phyloP scores from a whole-genome alignment of 805 yeast genomes.

The Hanseniaspora hatyaiensis region DNA sequence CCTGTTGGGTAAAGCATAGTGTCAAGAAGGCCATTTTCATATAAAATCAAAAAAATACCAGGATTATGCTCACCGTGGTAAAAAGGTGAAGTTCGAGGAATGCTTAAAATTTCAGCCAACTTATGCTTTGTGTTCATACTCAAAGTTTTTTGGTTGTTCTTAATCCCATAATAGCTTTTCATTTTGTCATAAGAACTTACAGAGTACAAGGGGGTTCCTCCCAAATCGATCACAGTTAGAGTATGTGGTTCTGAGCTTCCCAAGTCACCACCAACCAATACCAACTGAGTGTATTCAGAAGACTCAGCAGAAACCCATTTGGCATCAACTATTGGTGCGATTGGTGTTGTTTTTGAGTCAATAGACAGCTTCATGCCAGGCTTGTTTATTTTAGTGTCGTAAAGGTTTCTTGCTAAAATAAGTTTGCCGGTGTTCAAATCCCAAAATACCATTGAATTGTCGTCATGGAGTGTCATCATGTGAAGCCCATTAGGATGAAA shows the following conservation, averaged over 20 bases:
- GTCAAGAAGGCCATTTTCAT: conserved; percentile 56
- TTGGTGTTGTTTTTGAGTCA: conserved; percentile 20
- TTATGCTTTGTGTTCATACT: conserved; percentile 42
- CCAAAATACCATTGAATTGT: conserved; percentile 85
- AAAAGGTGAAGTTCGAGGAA: conserved; percentile 58
- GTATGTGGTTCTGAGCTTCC: conserved; percentile 35
- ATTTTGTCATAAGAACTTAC: conserved; percentile 75
- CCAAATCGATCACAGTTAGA: conserved; percentile 57
- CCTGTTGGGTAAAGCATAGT: conserved; percentile 51
- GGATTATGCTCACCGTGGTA: conserved; percentile 78
- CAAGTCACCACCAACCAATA: conserved; percentile 57
- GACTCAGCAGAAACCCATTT: conserved; percentile 72
- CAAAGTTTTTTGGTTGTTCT: conserved; percentile 43
- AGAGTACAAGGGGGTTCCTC: conserved; percentile 65
- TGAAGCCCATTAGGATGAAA: conserved; percentile 94
- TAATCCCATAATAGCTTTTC: conserved; percentile 60
- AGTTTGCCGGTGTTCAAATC: conserved; percentile 68
- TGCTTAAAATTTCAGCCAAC: conserved; percentile 38
- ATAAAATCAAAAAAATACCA: conserved; percentile 42
- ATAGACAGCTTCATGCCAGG: conserved; percentile 11
- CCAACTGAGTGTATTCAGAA: conserved; percentile 65
- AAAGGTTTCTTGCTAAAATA: conserved; percentile 61
- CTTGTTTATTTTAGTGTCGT: conserved; percentile 52
- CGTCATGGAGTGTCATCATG: conserved; percentile 63
- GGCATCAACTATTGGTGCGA: conserved; percentile 39